Evolutionary conservation across 2,329 filamentous ascomycete species (phyloP).

Genomic region (Byssoonygena ceratinophila): DNA sequence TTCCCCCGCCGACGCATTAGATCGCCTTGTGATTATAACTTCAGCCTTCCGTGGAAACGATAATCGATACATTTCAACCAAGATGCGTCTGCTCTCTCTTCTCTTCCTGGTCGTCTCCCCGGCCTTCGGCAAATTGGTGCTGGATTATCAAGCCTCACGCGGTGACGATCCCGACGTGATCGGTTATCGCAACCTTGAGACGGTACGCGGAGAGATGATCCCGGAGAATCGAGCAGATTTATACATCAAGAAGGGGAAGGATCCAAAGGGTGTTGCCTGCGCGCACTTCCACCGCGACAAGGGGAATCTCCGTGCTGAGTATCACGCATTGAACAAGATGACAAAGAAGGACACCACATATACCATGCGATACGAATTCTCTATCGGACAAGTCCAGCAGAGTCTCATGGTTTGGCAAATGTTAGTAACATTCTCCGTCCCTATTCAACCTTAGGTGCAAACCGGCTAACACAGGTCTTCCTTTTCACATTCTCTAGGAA

Average conservation of each 20-base stretch:
- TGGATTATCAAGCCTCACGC: constrained; percentile 12
- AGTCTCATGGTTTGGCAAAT: constrained; percentile 15
- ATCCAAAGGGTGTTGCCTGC: constrained; percentile 9
- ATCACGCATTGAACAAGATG: constrained; percentile 12
- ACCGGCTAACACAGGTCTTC: constrained; percentile 3
- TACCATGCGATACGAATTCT: constrained; percentile 14
- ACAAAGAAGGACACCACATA: constrained; percentile 14
- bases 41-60: too few relatives aligned
- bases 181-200: constrained; percentile 14
- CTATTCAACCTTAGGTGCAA: background rate
- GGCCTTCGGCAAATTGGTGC: constrained; percentile 6
- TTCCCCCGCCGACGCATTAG: background rate
- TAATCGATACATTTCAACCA: background rate
- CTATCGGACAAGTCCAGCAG: constrained; percentile 8
- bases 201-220: constrained; percentile 8
- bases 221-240: constrained; percentile 11
- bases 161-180: constrained; percentile 12
- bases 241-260: constrained; percentile 12
- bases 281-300: constrained; percentile 14
- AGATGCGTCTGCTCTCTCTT: constrained; percentile 10
- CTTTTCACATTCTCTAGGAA: constrained; percentile 5
- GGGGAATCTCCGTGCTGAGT: constrained; percentile 12
- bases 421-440: constrained; percentile 1
- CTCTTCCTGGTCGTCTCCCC: constrained; percentile 4
- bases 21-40: background rate